Base-by-base conservation (phyloP, 2,329 filamentous ascomycete species). In the Bipolaris zeicola region DNA sequence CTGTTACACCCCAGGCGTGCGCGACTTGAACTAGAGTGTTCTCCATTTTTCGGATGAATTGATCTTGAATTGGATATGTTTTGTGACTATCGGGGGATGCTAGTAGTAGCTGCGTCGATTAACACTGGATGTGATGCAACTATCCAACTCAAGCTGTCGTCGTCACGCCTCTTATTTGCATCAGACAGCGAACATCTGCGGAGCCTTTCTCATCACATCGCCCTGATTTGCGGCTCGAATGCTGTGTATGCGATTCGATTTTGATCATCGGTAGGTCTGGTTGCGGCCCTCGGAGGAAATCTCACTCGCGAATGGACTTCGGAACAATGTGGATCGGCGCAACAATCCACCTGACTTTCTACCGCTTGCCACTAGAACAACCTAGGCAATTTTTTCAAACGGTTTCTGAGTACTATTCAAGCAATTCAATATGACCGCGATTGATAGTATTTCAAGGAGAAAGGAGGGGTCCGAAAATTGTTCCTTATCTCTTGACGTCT, bases 1-100 rank as follows among this genome's bases (percentile, higher is more conserved):
- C 50, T 6, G 42, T 36, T 14, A 52, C 16, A 18, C 50, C 42
- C 41, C 41, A 44, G 14, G 43, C 37, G 22, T 52, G 50, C 13
- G 50, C 34, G 2, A n/a, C 14, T 6, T 39, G 34, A 26, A 39
- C 8, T 13, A 52, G 11, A 3, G 18, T n/a, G 24, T 41, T n/a
- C 18, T n/a, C 18, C 50, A 52, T 46, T 8, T 10, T 39, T 49
- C 14, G 36, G 10, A 8, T 3, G 5, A n/a, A 20, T 11, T n/a
- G 7, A 3, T 39, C 2, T 4, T 39, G 2, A 20, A 33, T 10
- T 7, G 18, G 16, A 31, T 6, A 11, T 11, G 13, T 3, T 37
- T 28, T 20, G 11, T 7, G 44, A 6, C n/a, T 24, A 11, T 14
- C 3, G n/a, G 6, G 14, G 4, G 6, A 16, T 26, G 2, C 4